Evolutionary conservation across 2,329 filamentous ascomycete species (phyloP).

Genomic region (Diaporthe sp.): DNA sequence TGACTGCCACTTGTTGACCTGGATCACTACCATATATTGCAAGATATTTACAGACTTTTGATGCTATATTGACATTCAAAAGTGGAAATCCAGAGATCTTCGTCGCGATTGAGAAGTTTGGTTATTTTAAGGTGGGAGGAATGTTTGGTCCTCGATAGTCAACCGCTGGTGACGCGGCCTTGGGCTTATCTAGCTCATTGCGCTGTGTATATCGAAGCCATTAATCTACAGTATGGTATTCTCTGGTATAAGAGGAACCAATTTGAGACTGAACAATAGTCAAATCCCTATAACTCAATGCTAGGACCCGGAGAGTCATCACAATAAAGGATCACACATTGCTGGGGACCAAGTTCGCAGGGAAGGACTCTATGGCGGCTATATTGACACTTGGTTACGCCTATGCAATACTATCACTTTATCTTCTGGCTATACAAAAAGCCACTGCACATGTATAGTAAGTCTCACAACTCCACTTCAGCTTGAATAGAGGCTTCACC

Average conservation of each 20-base stretch:
- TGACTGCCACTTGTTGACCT: neutral
- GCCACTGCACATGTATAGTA: neutral
- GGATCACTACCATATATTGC: neutral
- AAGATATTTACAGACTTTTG: neutral
- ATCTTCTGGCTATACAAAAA: neutral
- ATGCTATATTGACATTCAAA: neutral
- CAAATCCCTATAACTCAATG: no score
- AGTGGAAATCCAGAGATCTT: no score
- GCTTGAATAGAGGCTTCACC: neutral
- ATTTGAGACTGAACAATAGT: no score
- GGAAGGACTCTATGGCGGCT: neutral
- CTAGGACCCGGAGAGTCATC: neutral
- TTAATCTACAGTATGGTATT: neutral
- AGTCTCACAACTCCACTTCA: neutral
- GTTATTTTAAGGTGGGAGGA: no score
- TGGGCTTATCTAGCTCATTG: neutral
- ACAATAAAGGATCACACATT: no score
- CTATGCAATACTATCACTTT: neutral
- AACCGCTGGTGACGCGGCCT: neutral
- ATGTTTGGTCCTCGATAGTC: no score
- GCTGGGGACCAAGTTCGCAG: neutral
- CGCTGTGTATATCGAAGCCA: no score
- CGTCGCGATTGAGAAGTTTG: no score
- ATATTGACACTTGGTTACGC: neutral
- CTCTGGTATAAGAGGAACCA: rapidly evolving